Conservation (phyloP, 1,284 basidiomycete species). For the Pterula multifida region DNA sequence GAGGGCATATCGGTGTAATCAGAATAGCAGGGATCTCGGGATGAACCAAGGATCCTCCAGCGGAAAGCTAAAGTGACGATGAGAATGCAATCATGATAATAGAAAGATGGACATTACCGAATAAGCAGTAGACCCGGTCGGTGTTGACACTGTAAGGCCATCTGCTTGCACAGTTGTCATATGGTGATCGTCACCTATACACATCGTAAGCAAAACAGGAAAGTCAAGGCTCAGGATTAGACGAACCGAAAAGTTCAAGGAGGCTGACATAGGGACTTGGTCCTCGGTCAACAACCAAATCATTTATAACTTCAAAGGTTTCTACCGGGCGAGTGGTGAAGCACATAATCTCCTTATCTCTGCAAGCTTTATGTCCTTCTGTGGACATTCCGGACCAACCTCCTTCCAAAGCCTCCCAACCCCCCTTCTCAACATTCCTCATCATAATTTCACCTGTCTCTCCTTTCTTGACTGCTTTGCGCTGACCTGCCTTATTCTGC, state of each 20-base stretch:
- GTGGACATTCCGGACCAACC: constrained; percentile 36
- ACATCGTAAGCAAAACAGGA: too few relatives aligned
- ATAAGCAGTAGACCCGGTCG: constrained; percentile 97
- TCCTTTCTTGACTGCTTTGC: constrained; percentile 82
- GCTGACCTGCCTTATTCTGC: constrained; percentile 52
- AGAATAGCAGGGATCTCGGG: constrained; percentile 95
- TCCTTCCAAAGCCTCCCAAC: constrained; percentile 91
- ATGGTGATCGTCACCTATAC: constrained; percentile 90
- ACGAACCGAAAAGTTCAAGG: constrained; percentile 89
- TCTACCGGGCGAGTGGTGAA: constrained; percentile 93
- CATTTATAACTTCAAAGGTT: constrained; percentile 96
- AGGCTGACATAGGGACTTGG: constrained; percentile 96
- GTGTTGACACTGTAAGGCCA: constrained; percentile 91
- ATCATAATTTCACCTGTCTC: constrained; percentile 93
- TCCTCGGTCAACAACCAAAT: constrained; percentile 95
- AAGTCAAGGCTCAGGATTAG: neutral
- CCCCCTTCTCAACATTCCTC: constrained; percentile 77
- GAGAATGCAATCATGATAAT: neutral
- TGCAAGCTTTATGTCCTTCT: constrained; percentile 32
- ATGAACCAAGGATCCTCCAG: constrained; percentile 95
- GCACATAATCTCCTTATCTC: constrained; percentile 97
- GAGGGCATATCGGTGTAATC: constrained; percentile 97
- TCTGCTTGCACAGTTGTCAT: constrained; percentile 99
- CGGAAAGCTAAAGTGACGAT: constrained; percentile 60
- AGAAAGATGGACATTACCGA: constrained; percentile 43